Percentiles rank a stretch among this genome's conserved stretches.
phyloP scores from a whole-genome alignment of 148 eudicot genomes.

The Polygonum aviculare region DNA sequence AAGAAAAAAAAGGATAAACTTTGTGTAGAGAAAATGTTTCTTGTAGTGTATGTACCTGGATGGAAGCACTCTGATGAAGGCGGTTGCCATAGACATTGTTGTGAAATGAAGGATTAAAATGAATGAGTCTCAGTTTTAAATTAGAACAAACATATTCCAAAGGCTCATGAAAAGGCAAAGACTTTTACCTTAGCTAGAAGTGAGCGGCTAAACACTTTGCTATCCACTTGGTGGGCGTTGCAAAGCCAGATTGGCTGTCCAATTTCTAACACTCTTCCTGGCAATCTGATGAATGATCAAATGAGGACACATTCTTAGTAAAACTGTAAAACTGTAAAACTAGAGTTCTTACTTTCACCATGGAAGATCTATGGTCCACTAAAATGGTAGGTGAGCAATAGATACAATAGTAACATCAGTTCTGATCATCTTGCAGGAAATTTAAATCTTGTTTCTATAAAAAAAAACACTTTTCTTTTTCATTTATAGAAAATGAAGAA shows the following conservation, averaged over 20 bases:
- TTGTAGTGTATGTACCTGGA: slow-evolving; percentile 43
- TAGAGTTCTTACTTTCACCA: not conserved
- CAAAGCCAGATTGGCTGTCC: slow-evolving; percentile 47
- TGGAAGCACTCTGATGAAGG: slow-evolving; percentile 59
- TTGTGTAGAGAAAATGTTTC: too few species aligned
- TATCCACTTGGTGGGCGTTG: slow-evolving; percentile 56
- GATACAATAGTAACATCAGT: not conserved
- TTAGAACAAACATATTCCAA: not conserved
- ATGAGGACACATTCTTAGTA: not conserved
- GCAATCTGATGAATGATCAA: slow-evolving; percentile 31
- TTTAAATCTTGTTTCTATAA: too few species aligned
- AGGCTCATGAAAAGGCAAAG: not conserved
- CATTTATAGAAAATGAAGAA: too few species aligned
- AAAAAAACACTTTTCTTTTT: too few species aligned
- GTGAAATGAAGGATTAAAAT: not conserved
- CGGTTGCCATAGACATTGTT: not conserved
- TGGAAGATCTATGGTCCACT: slow-evolving; percentile 4
- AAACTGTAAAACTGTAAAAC: not conserved
- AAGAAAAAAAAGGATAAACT: not conserved
- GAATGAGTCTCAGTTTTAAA: not conserved
- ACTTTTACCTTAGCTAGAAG: slow-evolving; percentile 48
- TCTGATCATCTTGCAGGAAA: not conserved
- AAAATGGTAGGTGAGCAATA: not conserved
- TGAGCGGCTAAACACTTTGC: slow-evolving; percentile 47
- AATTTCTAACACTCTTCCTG: slow-evolving; percentile 42